Evolutionary conservation across 495 filamentous ascomycete genomes (phyloP).

Genomic region (Massariosphaeria phaeospora): DNA sequence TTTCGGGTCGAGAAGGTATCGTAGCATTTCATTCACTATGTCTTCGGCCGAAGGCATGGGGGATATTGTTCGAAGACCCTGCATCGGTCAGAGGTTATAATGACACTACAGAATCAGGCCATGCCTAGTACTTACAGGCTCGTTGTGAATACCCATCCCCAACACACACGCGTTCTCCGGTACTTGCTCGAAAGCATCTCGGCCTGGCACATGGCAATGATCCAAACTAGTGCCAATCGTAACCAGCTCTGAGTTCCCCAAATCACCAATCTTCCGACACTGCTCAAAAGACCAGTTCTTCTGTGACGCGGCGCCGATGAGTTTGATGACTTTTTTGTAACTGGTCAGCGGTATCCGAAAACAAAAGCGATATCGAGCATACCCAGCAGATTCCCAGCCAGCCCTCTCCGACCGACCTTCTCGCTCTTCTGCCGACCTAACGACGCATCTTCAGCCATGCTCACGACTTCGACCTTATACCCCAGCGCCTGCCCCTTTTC

Average conservation of each 20-base stretch:
- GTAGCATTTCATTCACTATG: conserved; percentile 51
- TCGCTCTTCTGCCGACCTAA: conserved; percentile 53
- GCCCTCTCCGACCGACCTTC: conserved; percentile 54
- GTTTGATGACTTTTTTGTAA: conserved; percentile 35
- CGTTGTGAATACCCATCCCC: conserved; percentile 60
- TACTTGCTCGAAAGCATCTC: conserved; percentile 51
- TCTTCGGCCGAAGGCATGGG: conserved; percentile 52
- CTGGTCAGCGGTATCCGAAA: conserved; percentile 1
- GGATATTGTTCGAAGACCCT: conserved; percentile 51
- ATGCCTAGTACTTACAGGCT: conserved; percentile 47
- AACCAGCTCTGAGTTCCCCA: conserved; percentile 52
- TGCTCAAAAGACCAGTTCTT: conserved; percentile 46
- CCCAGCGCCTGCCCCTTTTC: conserved; percentile 57
- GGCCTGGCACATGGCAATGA: conserved; percentile 60
- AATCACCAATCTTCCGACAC: conserved; percentile 52
- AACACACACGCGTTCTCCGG: conserved; percentile 49
- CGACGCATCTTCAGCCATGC: conserved; percentile 58
- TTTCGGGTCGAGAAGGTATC: conserved; percentile 51
- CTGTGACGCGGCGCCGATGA: conserved; percentile 37
- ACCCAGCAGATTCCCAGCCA: conserved; percentile 50
- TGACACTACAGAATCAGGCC: too few species aligned
- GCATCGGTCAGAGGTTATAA: too few species aligned
- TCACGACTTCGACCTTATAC: conserved; percentile 51
- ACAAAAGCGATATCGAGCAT: background rate
- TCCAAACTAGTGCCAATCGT: conserved; percentile 58